Conservation (phyloP, 257 asterid genomes). For the Handroanthus guayacan region DNA sequence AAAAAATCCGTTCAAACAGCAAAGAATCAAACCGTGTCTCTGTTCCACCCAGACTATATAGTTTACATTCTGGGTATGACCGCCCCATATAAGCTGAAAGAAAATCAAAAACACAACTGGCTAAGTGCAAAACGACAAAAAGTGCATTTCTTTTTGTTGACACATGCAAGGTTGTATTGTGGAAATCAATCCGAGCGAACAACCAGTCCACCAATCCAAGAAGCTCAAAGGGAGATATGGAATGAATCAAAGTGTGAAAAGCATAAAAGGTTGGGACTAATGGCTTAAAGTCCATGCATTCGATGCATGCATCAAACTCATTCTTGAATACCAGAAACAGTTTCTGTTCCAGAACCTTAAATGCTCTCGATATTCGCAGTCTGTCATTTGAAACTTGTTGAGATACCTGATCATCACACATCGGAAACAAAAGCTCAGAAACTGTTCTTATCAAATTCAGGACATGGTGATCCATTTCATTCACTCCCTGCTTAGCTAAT, state of each 20-base stretch:
- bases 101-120: constrained; percentile 63
- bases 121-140: constrained; percentile 65
- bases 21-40: constrained; percentile 50
- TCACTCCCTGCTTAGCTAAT: constrained; percentile 51
- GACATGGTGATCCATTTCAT: constrained; percentile 67
- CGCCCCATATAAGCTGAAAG: constrained; percentile 52
- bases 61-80: constrained; percentile 40
- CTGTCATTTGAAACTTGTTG: constrained; percentile 44
- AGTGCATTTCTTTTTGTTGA: constrained; percentile 53
- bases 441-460: constrained; percentile 61
- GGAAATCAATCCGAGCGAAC: constrained; percentile 60
- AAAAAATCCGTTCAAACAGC: constrained; percentile 58
- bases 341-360: constrained; percentile 55
- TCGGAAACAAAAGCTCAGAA: constrained; percentile 56
- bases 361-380: constrained; percentile 54
- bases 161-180: constrained; percentile 37
- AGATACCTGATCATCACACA: constrained; percentile 40
- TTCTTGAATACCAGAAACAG: constrained; percentile 60
- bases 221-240: constrained; percentile 58
- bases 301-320: constrained; percentile 63
- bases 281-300: constrained; percentile 54
- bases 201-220: constrained; percentile 73
- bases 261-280: constrained; percentile 58
- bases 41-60: constrained; percentile 39
- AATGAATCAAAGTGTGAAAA: constrained; percentile 50